These are phyloP conservation scores for Trametes maxima DNA, from an alignment of 768 basidiomycete species.

Conservation along the genomic window DNA sequence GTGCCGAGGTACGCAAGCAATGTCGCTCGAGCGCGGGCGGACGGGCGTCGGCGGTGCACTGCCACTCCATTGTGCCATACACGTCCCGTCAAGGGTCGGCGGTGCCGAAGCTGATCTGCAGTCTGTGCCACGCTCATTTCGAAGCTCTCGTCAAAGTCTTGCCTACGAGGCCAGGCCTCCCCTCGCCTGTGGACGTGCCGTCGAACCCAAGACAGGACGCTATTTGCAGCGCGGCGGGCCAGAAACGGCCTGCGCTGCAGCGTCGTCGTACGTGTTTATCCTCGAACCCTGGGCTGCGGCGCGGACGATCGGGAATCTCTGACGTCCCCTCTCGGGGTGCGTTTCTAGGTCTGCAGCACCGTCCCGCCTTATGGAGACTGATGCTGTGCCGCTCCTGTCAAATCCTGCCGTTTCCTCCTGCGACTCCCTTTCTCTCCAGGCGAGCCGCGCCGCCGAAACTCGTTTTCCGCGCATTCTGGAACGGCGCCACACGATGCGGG, in stretches of 20 bases:
- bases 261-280: not conserved
- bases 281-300: not conserved
- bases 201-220: not conserved
- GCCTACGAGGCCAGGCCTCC: not conserved
- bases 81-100: not conserved
- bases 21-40: not conserved
- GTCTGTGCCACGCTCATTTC: not conserved
- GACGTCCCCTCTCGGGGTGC: not conserved
- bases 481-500: not conserved
- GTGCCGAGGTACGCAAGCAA: not conserved
- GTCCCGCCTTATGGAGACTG: too few species aligned
- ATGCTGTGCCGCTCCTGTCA: not conserved
- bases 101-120: constrained; percentile 2
- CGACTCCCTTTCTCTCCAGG: not conserved
- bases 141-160: not conserved
- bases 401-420: not conserved
- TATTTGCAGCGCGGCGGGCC: not conserved
- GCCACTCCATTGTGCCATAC: not conserved
- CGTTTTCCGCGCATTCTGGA: not conserved
- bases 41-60: not conserved
- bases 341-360: not conserved
- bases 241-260: not conserved
- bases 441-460: not conserved
- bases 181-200: not conserved
- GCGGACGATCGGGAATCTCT: not conserved